These are phyloP conservation scores for Helenozyma baotianmanensis DNA, from an alignment of 805 yeast genomes.

Conservation along the genomic window DNA sequence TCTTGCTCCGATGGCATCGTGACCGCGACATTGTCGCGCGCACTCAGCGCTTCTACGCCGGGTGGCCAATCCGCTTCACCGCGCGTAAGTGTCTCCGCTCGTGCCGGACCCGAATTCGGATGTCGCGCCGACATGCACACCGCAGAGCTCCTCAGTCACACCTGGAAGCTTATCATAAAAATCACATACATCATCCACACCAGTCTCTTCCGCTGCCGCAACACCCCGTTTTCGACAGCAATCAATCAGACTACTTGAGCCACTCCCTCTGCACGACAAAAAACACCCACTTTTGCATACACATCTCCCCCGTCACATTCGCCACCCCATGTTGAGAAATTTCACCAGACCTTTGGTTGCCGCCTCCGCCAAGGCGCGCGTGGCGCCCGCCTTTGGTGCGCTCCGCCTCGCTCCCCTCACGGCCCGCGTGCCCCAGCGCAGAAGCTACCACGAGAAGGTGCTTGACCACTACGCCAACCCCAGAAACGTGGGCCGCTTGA, in stretches of 20 bases:
- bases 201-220: not conserved
- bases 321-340: slow-evolving; percentile 17
- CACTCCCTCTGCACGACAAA: no score
- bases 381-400: slow-evolving; percentile 5
- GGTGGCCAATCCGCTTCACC: not conserved
- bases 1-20: no score
- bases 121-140: not conserved
- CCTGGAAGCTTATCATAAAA: slow-evolving; percentile 2
- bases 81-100: not conserved
- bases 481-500: slow-evolving; percentile 90
- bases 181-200: no score
- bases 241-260: no score
- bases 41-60: no score
- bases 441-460: slow-evolving; percentile 83
- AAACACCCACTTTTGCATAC: not conserved
- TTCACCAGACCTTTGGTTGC: slow-evolving; percentile 9
- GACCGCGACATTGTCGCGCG: no score
- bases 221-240: no score
- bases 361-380: slow-evolving; percentile 6
- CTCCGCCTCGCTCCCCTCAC: slow-evolving; percentile 6
- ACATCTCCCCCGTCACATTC: no score
- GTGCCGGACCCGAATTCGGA: slow-evolving; percentile 3
- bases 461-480: slow-evolving; percentile 96
- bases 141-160: slow-evolving; percentile 1
- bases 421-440: slow-evolving; percentile 8